Conservation (phyloP, 2,329 filamentous ascomycete species). For the Colletotrichum nymphaeae region DNA sequence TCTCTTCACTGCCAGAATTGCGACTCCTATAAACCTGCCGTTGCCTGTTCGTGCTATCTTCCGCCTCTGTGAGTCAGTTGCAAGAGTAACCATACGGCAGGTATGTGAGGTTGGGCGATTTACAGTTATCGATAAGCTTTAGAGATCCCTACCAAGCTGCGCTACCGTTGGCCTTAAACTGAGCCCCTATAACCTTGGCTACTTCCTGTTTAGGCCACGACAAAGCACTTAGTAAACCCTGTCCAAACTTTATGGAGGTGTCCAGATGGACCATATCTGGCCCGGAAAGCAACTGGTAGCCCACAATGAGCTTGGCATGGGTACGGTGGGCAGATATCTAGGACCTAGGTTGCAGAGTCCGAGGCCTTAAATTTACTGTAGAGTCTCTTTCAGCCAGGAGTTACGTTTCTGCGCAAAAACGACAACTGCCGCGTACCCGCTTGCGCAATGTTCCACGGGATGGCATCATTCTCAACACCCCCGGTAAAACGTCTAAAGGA, state of each 20-base stretch:
- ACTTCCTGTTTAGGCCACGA: not conserved
- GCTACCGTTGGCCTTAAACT: not conserved
- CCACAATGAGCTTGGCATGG: not conserved
- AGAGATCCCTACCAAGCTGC: not conserved
- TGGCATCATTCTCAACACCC: slow-evolving; percentile 12
- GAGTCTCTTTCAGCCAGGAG: not conserved
- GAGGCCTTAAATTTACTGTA: not conserved
- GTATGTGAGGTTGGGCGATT: too few relatives aligned
- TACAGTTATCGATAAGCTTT: not conserved
- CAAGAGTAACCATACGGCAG: too few relatives aligned
- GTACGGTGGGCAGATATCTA: not conserved
- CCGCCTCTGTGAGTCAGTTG: too few relatives aligned
- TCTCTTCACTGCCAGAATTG: too few relatives aligned
- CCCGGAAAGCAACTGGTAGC: too few relatives aligned
- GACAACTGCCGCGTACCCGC: not conserved
- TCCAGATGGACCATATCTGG: not conserved
- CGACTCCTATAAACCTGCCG: too few relatives aligned
- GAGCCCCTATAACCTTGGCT: not conserved
- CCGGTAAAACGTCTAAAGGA: not conserved
- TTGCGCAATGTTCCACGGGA: slow-evolving; percentile 21
- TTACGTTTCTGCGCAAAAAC: not conserved
- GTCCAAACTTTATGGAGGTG: not conserved
- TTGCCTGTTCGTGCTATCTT: too few relatives aligned
- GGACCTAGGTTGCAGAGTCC: not conserved
- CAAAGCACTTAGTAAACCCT: not conserved